phyloP scores from a whole-genome alignment of 2,329 filamentous ascomycete species.

The Podosphaera fusca region DNA sequence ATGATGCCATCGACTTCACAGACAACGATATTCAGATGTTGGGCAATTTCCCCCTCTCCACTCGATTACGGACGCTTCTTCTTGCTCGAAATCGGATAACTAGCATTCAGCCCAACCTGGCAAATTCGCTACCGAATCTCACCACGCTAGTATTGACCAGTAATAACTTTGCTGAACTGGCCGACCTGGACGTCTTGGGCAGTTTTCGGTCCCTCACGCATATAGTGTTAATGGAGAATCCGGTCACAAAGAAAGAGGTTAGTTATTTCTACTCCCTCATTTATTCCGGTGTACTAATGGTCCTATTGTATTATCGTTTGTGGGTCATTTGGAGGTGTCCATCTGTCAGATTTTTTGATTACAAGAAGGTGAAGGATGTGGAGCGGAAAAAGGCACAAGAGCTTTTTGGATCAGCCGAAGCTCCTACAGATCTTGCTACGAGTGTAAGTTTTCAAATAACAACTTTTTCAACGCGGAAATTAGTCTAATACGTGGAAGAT shows the following conservation, averaged over 20 bases:
- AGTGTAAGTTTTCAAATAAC: constrained; percentile 25
- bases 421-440: constrained; percentile 59
- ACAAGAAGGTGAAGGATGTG: constrained; percentile 66
- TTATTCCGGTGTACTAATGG: background rate
- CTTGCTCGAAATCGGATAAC: constrained; percentile 74
- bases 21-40: constrained; percentile 88
- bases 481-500: constrained; percentile 26
- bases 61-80: constrained; percentile 67
- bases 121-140: constrained; percentile 58
- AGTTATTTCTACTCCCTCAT: constrained; percentile 14
- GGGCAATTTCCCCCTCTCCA: constrained; percentile 79
- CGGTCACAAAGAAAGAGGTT: constrained; percentile 80
- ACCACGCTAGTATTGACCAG: constrained; percentile 59
- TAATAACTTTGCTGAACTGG: constrained; percentile 65
- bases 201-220: constrained; percentile 51
- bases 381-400: constrained; percentile 57
- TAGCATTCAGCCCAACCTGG: constrained; percentile 53
- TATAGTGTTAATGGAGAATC: constrained; percentile 65
- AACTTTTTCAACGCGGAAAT: background rate
- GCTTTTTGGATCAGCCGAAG: constrained; percentile 58
- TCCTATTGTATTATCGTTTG: constrained; percentile 58
- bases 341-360: constrained; percentile 73
- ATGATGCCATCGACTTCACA: constrained; percentile 94
- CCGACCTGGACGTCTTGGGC: constrained; percentile 63
- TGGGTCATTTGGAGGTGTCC: constrained; percentile 81